Evolutionary conservation across 2,329 filamentous ascomycete genomes (phyloP).

Genomic region (Pseudogymnoascus sp.): DNA sequence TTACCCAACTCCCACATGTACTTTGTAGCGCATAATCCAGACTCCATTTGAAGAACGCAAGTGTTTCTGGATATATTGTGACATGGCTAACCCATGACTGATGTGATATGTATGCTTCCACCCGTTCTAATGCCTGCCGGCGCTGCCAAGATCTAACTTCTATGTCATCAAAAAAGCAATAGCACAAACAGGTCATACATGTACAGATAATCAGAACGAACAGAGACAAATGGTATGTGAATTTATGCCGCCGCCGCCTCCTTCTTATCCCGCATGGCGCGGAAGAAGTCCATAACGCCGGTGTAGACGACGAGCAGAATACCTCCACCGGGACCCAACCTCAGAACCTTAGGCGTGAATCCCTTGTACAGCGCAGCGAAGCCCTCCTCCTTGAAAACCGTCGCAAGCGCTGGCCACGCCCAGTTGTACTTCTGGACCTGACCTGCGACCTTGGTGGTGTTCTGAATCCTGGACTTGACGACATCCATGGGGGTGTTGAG

Average conservation of each 20-base stretch:
- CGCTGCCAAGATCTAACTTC: slow-evolving; percentile 10
- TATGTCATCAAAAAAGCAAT: slow-evolving; percentile 11
- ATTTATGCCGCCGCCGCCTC: slow-evolving; percentile 7
- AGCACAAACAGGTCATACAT: background rate
- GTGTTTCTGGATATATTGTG: slow-evolving; percentile 4
- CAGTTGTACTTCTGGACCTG: slow-evolving; percentile 93
- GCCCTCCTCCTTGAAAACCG: slow-evolving; percentile 88
- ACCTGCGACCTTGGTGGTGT: slow-evolving; percentile 78
- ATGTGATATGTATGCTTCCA: background rate
- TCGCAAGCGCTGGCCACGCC: slow-evolving; percentile 82
- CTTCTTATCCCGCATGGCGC: slow-evolving; percentile 43
- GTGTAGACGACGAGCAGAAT: slow-evolving; percentile 81
- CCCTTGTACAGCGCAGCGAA: slow-evolving; percentile 93
- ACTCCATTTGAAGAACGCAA: background rate
- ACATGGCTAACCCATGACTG: background rate
- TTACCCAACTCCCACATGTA: background rate
- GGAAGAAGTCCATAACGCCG: slow-evolving; percentile 90
- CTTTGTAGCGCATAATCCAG: background rate
- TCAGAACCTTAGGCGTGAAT: slow-evolving; percentile 89
- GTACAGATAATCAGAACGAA: background rate
- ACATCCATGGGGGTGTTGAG: slow-evolving; percentile 96
- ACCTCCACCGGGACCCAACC: slow-evolving; percentile 57
- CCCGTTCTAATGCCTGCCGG: background rate
- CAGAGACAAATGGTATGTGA: background rate
- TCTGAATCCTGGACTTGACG: slow-evolving; percentile 97